These are phyloP conservation scores for Candida sakaeoensis DNA, from an alignment of 805 yeast genomes.

Conservation along the genomic window DNA sequence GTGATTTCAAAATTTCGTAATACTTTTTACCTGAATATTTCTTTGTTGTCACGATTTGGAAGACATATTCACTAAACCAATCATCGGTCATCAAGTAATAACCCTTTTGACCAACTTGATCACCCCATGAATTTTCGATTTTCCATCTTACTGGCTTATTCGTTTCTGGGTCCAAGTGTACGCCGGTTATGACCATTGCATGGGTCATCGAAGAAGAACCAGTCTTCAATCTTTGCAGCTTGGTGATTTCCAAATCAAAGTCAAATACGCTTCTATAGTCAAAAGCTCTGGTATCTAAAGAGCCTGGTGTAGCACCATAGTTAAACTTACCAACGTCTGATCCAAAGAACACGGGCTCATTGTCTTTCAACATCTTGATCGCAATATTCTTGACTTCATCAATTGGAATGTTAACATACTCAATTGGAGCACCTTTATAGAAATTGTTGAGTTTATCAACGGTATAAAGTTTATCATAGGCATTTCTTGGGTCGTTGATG, in stretches of 20 bases:
- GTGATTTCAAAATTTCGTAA: constrained; percentile 32
- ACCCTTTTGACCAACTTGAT: constrained; percentile 37
- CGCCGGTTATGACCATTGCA: constrained; percentile 84
- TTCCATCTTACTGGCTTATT: constrained; percentile 42
- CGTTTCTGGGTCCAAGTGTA: constrained; percentile 56
- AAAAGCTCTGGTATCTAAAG: constrained; percentile 70
- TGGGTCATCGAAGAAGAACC: constrained; percentile 82
- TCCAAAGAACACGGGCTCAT: constrained; percentile 84
- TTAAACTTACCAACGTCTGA: constrained; percentile 82
- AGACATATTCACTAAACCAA: constrained; percentile 43
- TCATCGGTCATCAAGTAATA: constrained; percentile 41
- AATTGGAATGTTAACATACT: constrained; percentile 66
- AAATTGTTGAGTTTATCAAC: constrained; percentile 77
- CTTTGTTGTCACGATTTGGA: constrained; percentile 38
- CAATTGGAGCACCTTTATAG: constrained; percentile 63
- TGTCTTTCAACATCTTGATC: constrained; percentile 61
- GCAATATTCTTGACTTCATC: constrained; percentile 57
- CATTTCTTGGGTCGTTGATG: constrained; percentile 80
- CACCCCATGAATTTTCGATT: constrained; percentile 45
- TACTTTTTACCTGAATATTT: constrained; percentile 33
- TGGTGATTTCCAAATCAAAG: constrained; percentile 49
- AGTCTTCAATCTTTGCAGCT: constrained; percentile 67
- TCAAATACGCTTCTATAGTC: constrained; percentile 57
- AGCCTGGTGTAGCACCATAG: constrained; percentile 54
- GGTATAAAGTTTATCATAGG: constrained; percentile 56